Evolutionary conservation across 257 asterid genomes (phyloP), one percentile per base, ranked within the genome.

Genomic region (Solanum neorickii): DNA sequence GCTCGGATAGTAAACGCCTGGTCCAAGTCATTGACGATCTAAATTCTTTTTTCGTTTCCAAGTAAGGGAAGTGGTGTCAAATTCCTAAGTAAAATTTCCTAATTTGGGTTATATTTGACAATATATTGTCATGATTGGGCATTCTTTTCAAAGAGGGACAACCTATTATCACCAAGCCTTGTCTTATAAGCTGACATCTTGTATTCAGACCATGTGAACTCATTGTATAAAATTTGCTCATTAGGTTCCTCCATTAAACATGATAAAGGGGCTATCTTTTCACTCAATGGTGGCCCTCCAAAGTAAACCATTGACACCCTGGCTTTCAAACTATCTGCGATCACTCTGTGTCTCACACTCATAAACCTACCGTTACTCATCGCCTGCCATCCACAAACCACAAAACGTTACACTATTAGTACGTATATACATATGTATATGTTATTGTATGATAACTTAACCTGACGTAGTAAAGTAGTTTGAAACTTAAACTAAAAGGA

Each of bases 151-250:
- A 27, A 78, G 27, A 46, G 84, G 18, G 84, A 16, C 75, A 83
- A 1, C 46, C 86, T 83, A 83, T 83, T 59, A 59, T 83, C 86
- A 21, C 52, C 33, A 10, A 83, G 70, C 74, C 75, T 83, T 21
- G 86, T 83, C 86, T 83, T 83, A 46, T 83, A 83, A 83, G 86
- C 86, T 12, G 86, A 83, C 9, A 6, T 56, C 52, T 83, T 83
- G 86, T 83, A 83, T 39, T 83, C 86, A 37, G 69, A 52, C 86
- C 86, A 83, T 59, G 86, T 83, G 86, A 83, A 83, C 0, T 83
- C 86, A 52, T 62, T 83, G 86, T 83, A 83, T 21, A 83, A 13
- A 59, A 56, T 83, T 46, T 46, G 10, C 39, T 78, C 84, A 44
- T 29, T 35, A 21, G 52, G 31, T 3, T 46, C 42, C 62, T 62